Conservation (phyloP, 2,329 filamentous ascomycete genomes). For the Pseudogymnoascus sp. region DNA sequence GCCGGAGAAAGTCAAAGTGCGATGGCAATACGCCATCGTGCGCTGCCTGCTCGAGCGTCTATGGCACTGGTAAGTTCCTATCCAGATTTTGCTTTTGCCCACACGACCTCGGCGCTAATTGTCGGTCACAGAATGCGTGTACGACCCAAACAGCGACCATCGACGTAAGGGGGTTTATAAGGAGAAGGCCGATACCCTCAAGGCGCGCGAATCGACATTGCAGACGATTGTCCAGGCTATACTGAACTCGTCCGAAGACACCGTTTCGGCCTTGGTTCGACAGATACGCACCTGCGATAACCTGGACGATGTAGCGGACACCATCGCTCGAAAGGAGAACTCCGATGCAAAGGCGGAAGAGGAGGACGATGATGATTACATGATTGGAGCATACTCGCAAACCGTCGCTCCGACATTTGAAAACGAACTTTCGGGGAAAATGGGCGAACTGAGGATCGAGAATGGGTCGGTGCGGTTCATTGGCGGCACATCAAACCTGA, state of each 20-base stretch:
- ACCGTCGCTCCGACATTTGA: slow-evolving; percentile 44
- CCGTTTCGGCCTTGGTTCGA: slow-evolving; percentile 71
- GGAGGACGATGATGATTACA: slow-evolving; percentile 33
- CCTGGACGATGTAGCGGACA: slow-evolving; percentile 47
- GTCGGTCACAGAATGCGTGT: slow-evolving; percentile 59
- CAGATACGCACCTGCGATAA: slow-evolving; percentile 78
- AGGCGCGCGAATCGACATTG: slow-evolving; percentile 77
- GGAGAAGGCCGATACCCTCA: slow-evolving; percentile 81
- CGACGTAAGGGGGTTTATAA: slow-evolving; percentile 95
- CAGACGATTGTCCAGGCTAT: slow-evolving; percentile 92
- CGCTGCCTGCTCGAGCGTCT: slow-evolving; percentile 92
- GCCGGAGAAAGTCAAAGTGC: slow-evolving; percentile 77
- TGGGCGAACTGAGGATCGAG: slow-evolving; percentile 82
- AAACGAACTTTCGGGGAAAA: slow-evolving; percentile 78
- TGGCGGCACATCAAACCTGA: slow-evolving; percentile 87
- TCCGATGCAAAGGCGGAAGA: slow-evolving; percentile 33
- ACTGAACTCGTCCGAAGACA: slow-evolving; percentile 81
- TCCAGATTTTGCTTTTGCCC: slow-evolving; percentile 9
- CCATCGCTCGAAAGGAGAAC: slow-evolving; percentile 32
- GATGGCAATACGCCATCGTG: slow-evolving; percentile 88
- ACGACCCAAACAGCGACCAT: slow-evolving; percentile 94
- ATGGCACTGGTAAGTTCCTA: slow-evolving; percentile 49
- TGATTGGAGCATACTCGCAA: slow-evolving; percentile 34
- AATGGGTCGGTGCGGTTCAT: slow-evolving; percentile 86
- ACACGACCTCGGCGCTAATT: neutral